Evolutionary conservation across 2,329 filamentous ascomycete genomes (phyloP).

Genomic region (Aspergillus sp.): DNA sequence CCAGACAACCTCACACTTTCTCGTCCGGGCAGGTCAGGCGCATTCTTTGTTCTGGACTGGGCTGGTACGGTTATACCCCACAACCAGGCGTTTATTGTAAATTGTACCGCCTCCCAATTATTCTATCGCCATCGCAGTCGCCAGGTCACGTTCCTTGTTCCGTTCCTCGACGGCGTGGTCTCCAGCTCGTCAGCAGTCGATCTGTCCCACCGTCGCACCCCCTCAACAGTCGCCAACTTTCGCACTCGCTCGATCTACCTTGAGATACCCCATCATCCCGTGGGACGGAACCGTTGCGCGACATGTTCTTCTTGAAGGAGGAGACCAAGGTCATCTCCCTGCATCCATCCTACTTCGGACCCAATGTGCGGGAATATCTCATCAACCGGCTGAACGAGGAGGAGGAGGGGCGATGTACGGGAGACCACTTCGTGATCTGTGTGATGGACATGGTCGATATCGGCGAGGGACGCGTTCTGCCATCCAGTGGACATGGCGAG

Average conservation of each 20-base stretch:
- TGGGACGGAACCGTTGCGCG: neutral
- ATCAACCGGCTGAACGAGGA: constrained; percentile 86
- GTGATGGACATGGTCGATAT: constrained; percentile 97
- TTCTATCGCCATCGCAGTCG: no score
- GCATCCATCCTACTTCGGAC: constrained; percentile 95
- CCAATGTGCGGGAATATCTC: constrained; percentile 88
- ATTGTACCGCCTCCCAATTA: no score
- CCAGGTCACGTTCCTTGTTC: no score
- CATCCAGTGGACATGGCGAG: constrained; percentile 86
- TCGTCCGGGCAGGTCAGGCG: constrained; percentile 1
- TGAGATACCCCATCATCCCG: neutral
- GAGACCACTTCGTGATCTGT: constrained; percentile 95
- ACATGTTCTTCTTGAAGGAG: constrained; percentile 96
- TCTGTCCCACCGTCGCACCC: no score
- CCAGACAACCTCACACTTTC: neutral
- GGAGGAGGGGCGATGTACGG: constrained; percentile 92
- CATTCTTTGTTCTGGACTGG: neutral
- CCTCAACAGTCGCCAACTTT: neutral
- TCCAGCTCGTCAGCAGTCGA: no score
- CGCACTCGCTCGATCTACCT: constrained; percentile 2
- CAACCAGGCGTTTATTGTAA: neutral
- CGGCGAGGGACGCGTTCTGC: constrained; percentile 87
- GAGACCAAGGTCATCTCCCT: constrained; percentile 92
- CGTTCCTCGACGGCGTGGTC: no score
- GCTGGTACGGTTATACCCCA: neutral